These are phyloP conservation scores for carrot (Daucus carota) DNA, from an alignment of 129 eudicot species.

Conservation along the genomic window DH1_v3.0 NC_030382.2:48836001-48836500, in stretches of 20 bases:
- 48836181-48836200: slow-evolving; percentile 12
- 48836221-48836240: slow-evolving; percentile 13
- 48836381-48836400: slow-evolving; percentile 14
- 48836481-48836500: background rate
- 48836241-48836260: slow-evolving; percentile 6
- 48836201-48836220: slow-evolving; percentile 21
- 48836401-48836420: slow-evolving; percentile 4
- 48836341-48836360: slow-evolving; percentile 19
- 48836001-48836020: slow-evolving; percentile 17
- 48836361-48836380: slow-evolving; percentile 4
- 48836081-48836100: slow-evolving; percentile 7
- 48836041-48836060: slow-evolving; percentile 13
- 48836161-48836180: background rate
- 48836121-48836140: background rate
- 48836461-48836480: background rate
- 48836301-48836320: slow-evolving; percentile 12
- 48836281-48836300: slow-evolving; percentile 20
- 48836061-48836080: slow-evolving; percentile 11
- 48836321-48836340: slow-evolving; percentile 10
- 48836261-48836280: slow-evolving; percentile 12
- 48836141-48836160: slow-evolving; percentile 12
- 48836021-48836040: slow-evolving; percentile 18
- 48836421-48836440: slow-evolving; percentile 6
- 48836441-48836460: slow-evolving; percentile 11
- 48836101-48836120: slow-evolving; percentile 19